These are phyloP conservation scores for Articulospora tetracladia DNA, from an alignment of 495 filamentous ascomycete genomes.

Conservation along the genomic window DNA sequence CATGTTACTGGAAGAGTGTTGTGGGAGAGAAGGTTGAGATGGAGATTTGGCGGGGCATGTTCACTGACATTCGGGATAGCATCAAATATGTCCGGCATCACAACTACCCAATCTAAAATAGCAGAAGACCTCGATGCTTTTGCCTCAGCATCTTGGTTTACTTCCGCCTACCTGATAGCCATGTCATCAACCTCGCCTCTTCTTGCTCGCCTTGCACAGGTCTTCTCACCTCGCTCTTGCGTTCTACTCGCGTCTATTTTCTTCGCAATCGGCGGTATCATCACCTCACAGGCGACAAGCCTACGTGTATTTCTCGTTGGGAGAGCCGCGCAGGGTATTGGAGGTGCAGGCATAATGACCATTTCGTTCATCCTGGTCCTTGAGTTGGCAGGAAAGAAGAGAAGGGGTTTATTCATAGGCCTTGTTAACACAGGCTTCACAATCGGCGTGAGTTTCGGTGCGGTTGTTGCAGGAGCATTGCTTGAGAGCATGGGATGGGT, in stretches of 20 bases:
- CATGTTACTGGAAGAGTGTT: not conserved
- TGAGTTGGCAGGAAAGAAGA: constrained; percentile 57
- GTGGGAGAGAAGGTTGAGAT: not conserved
- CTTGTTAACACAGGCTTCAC: constrained; percentile 64
- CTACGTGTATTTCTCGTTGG: constrained; percentile 63
- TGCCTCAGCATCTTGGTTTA: constrained; percentile 70
- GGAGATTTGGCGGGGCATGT: no score
- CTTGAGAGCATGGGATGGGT: constrained; percentile 65
- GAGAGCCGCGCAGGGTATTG: constrained; percentile 58
- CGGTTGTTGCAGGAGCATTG: constrained; percentile 63
- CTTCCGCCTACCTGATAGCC: constrained; percentile 67
- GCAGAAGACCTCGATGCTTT: constrained; percentile 70
- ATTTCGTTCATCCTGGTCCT: constrained; percentile 66
- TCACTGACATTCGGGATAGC: constrained; percentile 32
- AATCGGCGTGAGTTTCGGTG: constrained; percentile 64
- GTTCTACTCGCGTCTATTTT: constrained; percentile 51
- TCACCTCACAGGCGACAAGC: constrained; percentile 53
- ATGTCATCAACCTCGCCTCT: constrained; percentile 64
- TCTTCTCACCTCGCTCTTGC: constrained; percentile 62
- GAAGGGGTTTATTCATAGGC: constrained; percentile 67
- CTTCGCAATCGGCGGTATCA: constrained; percentile 56
- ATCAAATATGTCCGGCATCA: constrained; percentile 72
- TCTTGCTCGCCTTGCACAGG: constrained; percentile 58
- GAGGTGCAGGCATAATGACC: constrained; percentile 62
- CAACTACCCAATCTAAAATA: constrained; percentile 69